Evolutionary conservation across 371 early-diverging fungal genomes (phyloP).

Genomic region (Saksenaea vasiformis): DNA sequence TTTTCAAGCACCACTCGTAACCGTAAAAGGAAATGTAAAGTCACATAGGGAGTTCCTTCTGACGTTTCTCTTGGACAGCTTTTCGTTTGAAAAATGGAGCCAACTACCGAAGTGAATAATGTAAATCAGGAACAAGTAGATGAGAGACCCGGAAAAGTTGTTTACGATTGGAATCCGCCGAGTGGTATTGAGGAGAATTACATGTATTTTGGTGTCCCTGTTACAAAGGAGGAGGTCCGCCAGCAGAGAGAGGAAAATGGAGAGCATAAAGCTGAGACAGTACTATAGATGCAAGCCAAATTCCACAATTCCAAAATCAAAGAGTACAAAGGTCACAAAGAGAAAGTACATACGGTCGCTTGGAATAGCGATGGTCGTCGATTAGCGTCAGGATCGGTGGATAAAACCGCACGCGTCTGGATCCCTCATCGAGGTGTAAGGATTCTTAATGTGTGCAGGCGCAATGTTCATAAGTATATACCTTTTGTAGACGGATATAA

Average conservation of each 20-base stretch:
- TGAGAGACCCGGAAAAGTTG: constrained; percentile 18
- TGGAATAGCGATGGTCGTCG: constrained; percentile 70
- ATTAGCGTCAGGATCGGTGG: constrained; percentile 69
- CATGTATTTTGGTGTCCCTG: constrained; percentile 28
- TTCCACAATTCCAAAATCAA: constrained; percentile 37
- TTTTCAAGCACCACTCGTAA: too few relatives aligned
- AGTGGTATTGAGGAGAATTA: constrained; percentile 33
- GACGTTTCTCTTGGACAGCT: background rate
- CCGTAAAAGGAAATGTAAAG: too few relatives aligned
- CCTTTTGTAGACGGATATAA: constrained; percentile 54
- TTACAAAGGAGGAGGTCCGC: constrained; percentile 32
- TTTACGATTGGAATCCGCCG: constrained; percentile 48
- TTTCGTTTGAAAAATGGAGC: background rate
- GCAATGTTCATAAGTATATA: background rate
- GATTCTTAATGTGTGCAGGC: background rate
- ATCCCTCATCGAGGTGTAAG: constrained; percentile 63
- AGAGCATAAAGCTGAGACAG: background rate
- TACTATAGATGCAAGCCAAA: constrained; percentile 30
- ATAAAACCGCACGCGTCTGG: constrained; percentile 73
- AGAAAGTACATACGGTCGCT: constrained; percentile 66
- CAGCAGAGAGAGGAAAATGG: background rate
- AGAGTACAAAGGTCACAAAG: constrained; percentile 61
- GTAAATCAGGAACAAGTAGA: background rate
- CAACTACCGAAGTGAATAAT: background rate
- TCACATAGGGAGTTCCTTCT: too few relatives aligned